Percentiles rank a stretch among this genome's conserved stretches.
These are phyloP conservation scores for Xylaria nigripes DNA, from an alignment of 495 filamentous ascomycete species.

Conservation along the genomic window DNA sequence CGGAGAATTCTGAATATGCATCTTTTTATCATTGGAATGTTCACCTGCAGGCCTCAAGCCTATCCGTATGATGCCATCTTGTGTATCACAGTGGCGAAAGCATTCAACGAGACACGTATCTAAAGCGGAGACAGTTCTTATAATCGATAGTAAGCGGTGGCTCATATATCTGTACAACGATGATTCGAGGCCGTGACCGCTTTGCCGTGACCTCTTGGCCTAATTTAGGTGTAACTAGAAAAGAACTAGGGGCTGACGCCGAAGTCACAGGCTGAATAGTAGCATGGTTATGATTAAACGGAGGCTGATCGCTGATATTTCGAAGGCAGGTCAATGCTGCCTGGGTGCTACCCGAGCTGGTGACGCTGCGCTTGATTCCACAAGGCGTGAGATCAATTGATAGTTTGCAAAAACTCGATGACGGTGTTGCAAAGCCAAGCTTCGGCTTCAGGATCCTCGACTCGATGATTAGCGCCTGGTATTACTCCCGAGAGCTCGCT, in stretches of 20 bases:
- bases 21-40: neutral
- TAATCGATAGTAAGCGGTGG: neutral
- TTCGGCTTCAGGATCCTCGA: slow-evolving; percentile 28
- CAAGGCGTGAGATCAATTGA: slow-evolving; percentile 14
- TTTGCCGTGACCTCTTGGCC: no score
- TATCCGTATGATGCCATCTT: neutral
- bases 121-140: no score
- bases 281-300: no score
- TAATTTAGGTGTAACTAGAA: no score
- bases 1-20: neutral
- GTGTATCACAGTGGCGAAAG: no score
- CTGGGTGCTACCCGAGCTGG: neutral
- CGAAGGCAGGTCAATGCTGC: neutral
- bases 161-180: no score
- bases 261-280: neutral
- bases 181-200: no score
- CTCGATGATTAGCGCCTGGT: slow-evolving; percentile 36
- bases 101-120: neutral
- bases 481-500: slow-evolving; percentile 35
- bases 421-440: slow-evolving; percentile 33
- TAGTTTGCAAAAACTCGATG: slow-evolving; percentile 27
- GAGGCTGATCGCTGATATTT: neutral
- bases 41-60: neutral
- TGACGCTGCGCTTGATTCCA: neutral
- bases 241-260: neutral